phyloP scores from a whole-genome alignment of 164 flowering plant species.

The Vitis amurensis region DNA sequence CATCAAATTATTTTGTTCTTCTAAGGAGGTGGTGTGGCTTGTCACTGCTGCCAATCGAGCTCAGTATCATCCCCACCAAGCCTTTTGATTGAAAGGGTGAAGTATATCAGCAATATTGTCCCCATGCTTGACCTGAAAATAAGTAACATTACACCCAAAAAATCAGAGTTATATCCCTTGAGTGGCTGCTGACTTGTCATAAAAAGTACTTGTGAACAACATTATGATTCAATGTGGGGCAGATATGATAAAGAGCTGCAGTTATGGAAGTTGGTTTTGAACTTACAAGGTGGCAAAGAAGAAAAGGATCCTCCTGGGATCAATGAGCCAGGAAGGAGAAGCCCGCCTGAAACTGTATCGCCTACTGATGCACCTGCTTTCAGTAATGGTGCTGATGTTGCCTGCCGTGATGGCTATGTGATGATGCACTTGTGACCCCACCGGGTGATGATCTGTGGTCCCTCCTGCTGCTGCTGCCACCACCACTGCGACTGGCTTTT shows the following conservation, averaged over 20 bases:
- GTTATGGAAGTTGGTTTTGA: background rate
- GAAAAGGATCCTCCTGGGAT: slow-evolving; percentile 65
- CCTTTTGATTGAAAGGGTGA: slow-evolving; percentile 60
- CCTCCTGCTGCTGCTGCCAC: slow-evolving; percentile 27
- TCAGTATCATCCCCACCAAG: slow-evolving; percentile 23
- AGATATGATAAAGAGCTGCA: background rate
- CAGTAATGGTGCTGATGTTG: slow-evolving; percentile 20
- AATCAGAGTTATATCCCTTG: no score
- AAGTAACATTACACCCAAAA: background rate
- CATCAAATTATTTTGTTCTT: background rate
- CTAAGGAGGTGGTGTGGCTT: background rate
- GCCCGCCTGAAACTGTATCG: slow-evolving; percentile 49
- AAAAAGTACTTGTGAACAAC: no score
- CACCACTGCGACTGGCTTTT: slow-evolving; percentile 19
- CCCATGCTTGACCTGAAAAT: slow-evolving; percentile 77
- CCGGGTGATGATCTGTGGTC: slow-evolving; percentile 24
- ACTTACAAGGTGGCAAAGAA: slow-evolving; percentile 86
- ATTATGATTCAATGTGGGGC: no score
- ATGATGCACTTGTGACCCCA: slow-evolving; percentile 35
- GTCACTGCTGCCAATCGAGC: slow-evolving; percentile 24
- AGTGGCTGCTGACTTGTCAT: no score
- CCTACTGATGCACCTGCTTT: slow-evolving; percentile 26
- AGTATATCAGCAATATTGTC: slow-evolving; percentile 71
- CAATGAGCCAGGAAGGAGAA: slow-evolving; percentile 40
- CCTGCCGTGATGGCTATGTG: slow-evolving; percentile 48